Conservation (phyloP, 2,329 filamentous ascomycete genomes). For the Basipetospora chlamydospora region DNA sequence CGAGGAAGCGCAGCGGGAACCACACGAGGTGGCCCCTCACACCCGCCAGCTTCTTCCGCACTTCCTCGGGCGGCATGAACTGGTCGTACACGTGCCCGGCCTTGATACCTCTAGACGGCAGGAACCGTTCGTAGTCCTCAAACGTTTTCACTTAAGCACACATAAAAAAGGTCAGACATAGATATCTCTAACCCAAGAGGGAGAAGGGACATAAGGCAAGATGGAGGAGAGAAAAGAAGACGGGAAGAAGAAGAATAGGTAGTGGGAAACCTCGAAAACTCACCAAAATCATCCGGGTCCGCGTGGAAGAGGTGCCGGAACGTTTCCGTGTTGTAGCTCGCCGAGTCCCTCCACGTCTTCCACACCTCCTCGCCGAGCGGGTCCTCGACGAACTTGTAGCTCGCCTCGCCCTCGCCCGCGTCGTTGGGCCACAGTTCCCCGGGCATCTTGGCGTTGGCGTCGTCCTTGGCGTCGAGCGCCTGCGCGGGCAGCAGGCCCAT, state of each 20-base stretch:
- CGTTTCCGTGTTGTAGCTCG: conserved; percentile 56
- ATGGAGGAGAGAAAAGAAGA: background rate
- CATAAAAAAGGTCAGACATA: conserved; percentile 7
- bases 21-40: conserved; percentile 84
- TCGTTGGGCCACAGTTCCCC: conserved; percentile 52
- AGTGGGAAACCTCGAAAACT: too few species aligned
- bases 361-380: conserved; percentile 53
- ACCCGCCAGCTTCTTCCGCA: conserved; percentile 60
- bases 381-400: conserved; percentile 53
- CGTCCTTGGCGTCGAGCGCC: conserved; percentile 47
- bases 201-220: too few species aligned
- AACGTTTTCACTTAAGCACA: conserved; percentile 64
- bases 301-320: conserved; percentile 74
- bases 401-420: conserved; percentile 37
- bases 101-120: conserved; percentile 55
- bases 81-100: conserved; percentile 78
- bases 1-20: conserved; percentile 85
- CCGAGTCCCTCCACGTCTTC: conserved; percentile 53
- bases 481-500: conserved; percentile 68
- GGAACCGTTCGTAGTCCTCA: conserved; percentile 74
- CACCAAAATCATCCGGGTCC: conserved; percentile 76
- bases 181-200: background rate
- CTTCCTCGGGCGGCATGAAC: conserved; percentile 57
- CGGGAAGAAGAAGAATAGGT: background rate
- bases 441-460: conserved; percentile 62